A percentile compares a stretch with the other conserved stretches of the same genome.
Conservation (phyloP, 164 flowering plant species). For the Buxus sempervirens region DNA sequence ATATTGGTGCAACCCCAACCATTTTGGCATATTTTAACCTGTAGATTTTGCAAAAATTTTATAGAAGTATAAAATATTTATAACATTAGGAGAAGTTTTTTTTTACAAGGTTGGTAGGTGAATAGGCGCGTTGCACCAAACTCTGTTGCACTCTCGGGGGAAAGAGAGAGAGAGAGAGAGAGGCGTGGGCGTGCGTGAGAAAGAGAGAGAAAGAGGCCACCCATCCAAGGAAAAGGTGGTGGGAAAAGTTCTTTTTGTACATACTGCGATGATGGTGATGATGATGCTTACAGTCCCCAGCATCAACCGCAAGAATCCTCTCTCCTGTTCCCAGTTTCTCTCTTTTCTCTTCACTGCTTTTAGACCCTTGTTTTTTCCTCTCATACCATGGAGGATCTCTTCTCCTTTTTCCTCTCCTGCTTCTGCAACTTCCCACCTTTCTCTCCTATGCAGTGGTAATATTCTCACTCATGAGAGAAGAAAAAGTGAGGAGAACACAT, state of each 20-base stretch:
- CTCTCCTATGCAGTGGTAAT: conserved; percentile 11
- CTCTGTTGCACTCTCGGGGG: too few species aligned
- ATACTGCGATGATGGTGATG: conserved; percentile 57
- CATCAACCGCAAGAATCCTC: conserved; percentile 24
- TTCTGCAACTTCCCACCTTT: background rate
- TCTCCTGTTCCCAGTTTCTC: conserved; percentile 10
- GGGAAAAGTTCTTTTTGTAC: conserved; percentile 70
- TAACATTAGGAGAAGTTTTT: too few species aligned
- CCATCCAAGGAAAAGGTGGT: conserved; percentile 42
- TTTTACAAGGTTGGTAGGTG: too few species aligned
- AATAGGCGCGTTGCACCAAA: too few species aligned
- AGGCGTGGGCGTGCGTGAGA: conserved; percentile 14
- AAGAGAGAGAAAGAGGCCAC: conserved; percentile 16
- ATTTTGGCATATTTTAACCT: too few species aligned
- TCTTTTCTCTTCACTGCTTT: conserved; percentile 13
- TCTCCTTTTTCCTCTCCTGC: conserved; percentile 2
- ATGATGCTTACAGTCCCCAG: conserved; percentile 47
- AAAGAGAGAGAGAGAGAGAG: conserved; percentile 12
- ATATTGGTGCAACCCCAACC: too few species aligned
- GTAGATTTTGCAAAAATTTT: too few species aligned
- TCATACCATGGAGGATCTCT: conserved; percentile 10
- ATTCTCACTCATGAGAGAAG: conserved; percentile 22
- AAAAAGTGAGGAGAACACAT: conserved; percentile 9
- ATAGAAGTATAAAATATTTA: too few species aligned
- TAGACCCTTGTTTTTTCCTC: background rate